phyloP scores from a whole-genome alignment of 345 rosid species.

The Corymbia maculata region DNA sequence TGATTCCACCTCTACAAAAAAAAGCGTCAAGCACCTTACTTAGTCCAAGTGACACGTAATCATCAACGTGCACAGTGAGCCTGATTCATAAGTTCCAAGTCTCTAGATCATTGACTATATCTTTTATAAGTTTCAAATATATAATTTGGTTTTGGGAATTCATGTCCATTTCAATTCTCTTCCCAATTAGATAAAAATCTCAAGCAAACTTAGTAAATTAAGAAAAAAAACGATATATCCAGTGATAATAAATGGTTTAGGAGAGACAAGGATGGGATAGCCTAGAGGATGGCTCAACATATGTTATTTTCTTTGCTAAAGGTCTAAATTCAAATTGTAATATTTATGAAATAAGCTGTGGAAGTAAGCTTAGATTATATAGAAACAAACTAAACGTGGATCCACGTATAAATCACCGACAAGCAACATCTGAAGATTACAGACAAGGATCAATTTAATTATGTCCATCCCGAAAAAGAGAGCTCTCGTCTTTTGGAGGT shows the following conservation, averaged over 20 bases:
- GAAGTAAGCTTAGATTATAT: not conserved
- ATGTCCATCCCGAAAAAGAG: not conserved
- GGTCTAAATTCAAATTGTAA: not conserved
- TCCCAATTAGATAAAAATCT: not conserved
- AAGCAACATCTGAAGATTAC: not conserved
- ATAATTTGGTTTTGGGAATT: not conserved
- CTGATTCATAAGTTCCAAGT: not conserved
- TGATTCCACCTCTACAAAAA: not conserved
- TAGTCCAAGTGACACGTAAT: not conserved
- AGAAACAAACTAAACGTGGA: not conserved
- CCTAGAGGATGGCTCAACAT: not conserved
- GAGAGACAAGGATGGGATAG: not conserved
- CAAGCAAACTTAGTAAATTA: not conserved
- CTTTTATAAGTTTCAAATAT: not conserved
- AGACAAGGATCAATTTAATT: not conserved
- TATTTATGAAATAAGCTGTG: accelerated
- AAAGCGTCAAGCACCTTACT: not conserved
- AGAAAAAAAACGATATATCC: not conserved
- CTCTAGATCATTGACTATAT: not conserved
- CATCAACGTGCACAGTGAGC: not conserved
- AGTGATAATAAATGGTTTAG: not conserved
- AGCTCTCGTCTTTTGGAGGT: not conserved
- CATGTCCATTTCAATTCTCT: not conserved
- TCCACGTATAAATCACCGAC: not conserved
- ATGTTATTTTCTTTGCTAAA: not conserved